Evolutionary conservation across 768 basidiomycete species (phyloP), one percentile per base, ranked within the genome.

Genomic region (Podaxis rugospora): DNA sequence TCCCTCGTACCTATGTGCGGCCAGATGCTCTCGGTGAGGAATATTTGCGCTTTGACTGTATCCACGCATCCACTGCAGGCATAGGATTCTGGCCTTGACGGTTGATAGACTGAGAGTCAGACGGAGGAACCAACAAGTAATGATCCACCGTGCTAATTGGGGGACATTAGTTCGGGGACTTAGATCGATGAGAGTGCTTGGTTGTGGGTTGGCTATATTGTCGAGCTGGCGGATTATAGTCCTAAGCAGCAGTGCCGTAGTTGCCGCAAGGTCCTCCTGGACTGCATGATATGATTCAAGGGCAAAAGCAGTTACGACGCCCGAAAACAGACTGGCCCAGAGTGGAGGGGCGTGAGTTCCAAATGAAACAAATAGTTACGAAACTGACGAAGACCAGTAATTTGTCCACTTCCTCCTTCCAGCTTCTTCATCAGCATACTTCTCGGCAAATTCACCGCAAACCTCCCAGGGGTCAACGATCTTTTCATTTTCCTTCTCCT

Each of bases 271-370:
- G 51, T 69, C 63, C 37, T 65, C 59, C 37, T 67, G 59, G 7
- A 72, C 64, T 59, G 62, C 62, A 14, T 63, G 55, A 49, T 65
- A 69, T 0, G 68, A 67, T 44, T 68, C 66, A 14, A 70, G 59
- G 27, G 65, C 64, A 44, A 72, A 72, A 2, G 66, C 66, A 9
- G 67, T 68, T 7, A 70, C 69, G 27, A 66, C 64, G 32, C 63
- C 69, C 5, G 69, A 66, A 50, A 70, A 70, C 28, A 70, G 63
- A 27, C 67, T 66, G n/a, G 68, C 68, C 69, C 69, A 27, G 27
- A 1, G 27, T 6, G 27, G 27, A 27, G 27, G 27, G 5, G 6
- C 27, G 27, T 27, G 40, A 32, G 5, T 2, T 7, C 6, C 18
- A 14, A 35, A 35, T 28, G 51, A 51, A 14, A 51, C 11, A 51